Evolutionary conservation across 192 early-diverging fungal genomes (phyloP).

Genomic region (Rhizophagus sp.): DNA sequence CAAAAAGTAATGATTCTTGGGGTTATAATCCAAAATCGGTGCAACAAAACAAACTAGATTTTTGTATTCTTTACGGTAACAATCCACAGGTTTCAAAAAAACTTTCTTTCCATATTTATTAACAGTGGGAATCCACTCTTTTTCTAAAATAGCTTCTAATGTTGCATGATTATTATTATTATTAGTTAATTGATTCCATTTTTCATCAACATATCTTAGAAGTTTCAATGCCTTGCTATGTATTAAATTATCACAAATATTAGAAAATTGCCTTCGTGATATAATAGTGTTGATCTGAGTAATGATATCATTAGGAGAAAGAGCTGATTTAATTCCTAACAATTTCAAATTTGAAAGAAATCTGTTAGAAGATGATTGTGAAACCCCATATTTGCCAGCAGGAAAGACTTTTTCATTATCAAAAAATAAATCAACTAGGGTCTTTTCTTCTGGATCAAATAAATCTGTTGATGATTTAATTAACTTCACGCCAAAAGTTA

Average conservation of each 20-base stretch:
- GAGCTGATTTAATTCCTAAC: not conserved
- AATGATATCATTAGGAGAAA: not conserved
- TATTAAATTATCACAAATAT: not conserved
- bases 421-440: not conserved
- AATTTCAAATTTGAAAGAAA: not conserved
- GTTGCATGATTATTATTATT: not conserved
- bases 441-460: conserved; percentile 1
- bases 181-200: not conserved
- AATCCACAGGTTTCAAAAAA: not conserved
- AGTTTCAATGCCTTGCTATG: not conserved
- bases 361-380: not conserved
- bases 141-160: not conserved
- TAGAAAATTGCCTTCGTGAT: not conserved
- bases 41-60: not conserved
- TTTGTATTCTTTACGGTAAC: not conserved
- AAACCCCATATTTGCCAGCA: no score
- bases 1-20: not conserved
- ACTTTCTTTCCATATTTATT: not conserved
- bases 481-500: not conserved
- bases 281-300: not conserved
- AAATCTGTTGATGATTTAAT: not conserved
- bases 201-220: not conserved
- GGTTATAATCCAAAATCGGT: not conserved
- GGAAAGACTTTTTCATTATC: not conserved
- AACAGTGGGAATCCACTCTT: not conserved